Conservation (phyloP, 129 eudicot species). For the Centrapalus pauciflorus region DNA sequence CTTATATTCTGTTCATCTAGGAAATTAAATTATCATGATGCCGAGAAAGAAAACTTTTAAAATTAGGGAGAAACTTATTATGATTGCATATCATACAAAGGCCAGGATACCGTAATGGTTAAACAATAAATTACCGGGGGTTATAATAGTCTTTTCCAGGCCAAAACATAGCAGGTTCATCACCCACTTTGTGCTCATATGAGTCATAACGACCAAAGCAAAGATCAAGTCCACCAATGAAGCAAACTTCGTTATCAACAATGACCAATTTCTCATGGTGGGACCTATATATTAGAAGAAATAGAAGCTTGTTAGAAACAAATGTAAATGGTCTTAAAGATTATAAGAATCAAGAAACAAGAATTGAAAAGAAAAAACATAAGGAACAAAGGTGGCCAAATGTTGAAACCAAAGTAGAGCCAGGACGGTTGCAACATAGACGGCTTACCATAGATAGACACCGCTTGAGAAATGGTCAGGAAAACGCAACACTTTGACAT, state of each 20-base stretch:
- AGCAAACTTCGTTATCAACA: conserved; percentile 85
- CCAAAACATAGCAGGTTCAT: conserved; percentile 73
- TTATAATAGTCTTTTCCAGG: conserved; percentile 99
- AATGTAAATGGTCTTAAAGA: not conserved
- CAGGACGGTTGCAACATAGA: not conserved
- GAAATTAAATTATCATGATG: not conserved
- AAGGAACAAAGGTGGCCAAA: not conserved
- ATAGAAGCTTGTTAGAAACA: conserved; percentile 6
- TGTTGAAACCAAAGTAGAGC: not conserved
- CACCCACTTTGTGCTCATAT: conserved; percentile 81
- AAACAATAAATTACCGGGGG: conserved; percentile 57
- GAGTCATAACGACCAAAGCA: conserved; percentile 98
- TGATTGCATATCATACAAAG: too few relatives aligned
- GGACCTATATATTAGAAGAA: conserved; percentile 57
- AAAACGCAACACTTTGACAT: conserved; percentile 85
- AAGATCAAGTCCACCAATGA: conserved; percentile 95
- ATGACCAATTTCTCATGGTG: conserved; percentile 97
- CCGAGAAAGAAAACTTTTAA: not conserved
- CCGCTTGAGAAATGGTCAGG: conserved; percentile 96
- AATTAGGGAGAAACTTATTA: not conserved
- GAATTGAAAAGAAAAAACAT: conserved; percentile 12
- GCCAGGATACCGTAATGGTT: conserved; percentile 6
- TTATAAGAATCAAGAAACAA: conserved; percentile 1
- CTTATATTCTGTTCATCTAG: not conserved
- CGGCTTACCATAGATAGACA: conserved; percentile 82